Evolutionary conservation across 352 stramenopile genomes (phyloP), one percentile per base, ranked within the genome.

Genomic region (Saprolegnia parasitica): DNA sequence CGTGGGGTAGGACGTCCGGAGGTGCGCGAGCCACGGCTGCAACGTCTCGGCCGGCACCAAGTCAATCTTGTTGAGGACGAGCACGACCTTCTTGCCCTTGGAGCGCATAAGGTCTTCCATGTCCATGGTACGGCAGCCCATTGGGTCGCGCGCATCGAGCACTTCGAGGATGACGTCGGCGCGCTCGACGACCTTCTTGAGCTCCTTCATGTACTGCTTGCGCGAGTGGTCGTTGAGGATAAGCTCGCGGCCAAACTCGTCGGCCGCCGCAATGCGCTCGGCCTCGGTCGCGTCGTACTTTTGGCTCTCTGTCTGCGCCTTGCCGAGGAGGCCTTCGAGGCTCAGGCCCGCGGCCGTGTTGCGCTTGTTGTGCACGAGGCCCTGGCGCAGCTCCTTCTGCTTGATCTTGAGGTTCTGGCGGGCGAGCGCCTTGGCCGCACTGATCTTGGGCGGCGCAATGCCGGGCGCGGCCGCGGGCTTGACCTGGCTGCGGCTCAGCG

Each of bases 61-160:
- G 76, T 99, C 97, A 76, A 99, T 97, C 78, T 99, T 99, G 80
- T 99, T 99, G 42, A 99, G 75, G 47, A 99, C 96, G 4, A 99
- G 78, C 56, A 99, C 94, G 71, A 99, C 89, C 56, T 95, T 90
- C 80, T 99, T 99, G 61, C 86, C 76, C 35, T 96, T 90, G 39
- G 90, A 90, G 62, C 97, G 78, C 67, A 99, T 98, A 20, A 88
- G 81, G 66, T 98, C 83, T 78, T 99, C 97, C 75, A 99, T 93
- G 20, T 94, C 86, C 18, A 90, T 76, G 57, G 95, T 95, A 15
- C 96, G 83, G 57, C 91, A 98, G 24, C 94, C 96, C 74, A 98
- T 87, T 1, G 97, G 97, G 85, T 99, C 97, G 42, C 97, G 87
- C 32, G 96, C 96, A 78, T 99, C 97, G 66, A 99, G 77, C 42